Conservation (phyloP, 179 eudicot genomes). For the Carnegiea gigantea region DNA sequence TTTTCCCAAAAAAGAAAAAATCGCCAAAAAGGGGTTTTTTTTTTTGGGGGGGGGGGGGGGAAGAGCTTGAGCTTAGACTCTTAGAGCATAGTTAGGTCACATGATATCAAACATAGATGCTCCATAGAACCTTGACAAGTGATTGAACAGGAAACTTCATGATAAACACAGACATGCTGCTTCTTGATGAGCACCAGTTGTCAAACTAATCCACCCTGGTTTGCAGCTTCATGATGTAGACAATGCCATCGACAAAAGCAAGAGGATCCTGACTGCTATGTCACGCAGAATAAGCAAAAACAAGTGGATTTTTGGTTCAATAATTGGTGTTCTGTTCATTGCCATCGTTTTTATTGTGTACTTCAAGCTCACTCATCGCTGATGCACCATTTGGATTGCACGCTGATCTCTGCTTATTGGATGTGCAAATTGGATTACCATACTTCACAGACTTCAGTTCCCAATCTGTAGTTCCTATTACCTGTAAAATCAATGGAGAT, state of each 20-base stretch:
- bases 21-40: too few species aligned
- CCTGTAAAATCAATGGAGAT: constrained; percentile 25
- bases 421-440: constrained; percentile 8
- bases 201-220: constrained; percentile 6
- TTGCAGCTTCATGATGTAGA: constrained; percentile 90
- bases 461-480: constrained; percentile 25
- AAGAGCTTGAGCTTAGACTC: not conserved
- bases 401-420: constrained; percentile 18
- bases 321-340: constrained; percentile 69
- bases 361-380: constrained; percentile 49
- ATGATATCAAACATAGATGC: not conserved
- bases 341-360: constrained; percentile 69
- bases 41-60: too few species aligned
- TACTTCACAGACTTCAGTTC: not conserved
- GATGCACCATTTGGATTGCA: constrained; percentile 15
- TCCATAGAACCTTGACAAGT: not conserved
- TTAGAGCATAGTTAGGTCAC: not conserved
- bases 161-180: not conserved
- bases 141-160: not conserved
- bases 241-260: constrained; percentile 87
- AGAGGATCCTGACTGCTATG: constrained; percentile 80
- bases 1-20: too few species aligned
- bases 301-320: constrained; percentile 76
- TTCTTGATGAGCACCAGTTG: not conserved
- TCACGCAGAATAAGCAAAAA: constrained; percentile 80